Conservation (phyloP, 2,329 filamentous ascomycete genomes). For the Fusarium virguliforme region DNA sequence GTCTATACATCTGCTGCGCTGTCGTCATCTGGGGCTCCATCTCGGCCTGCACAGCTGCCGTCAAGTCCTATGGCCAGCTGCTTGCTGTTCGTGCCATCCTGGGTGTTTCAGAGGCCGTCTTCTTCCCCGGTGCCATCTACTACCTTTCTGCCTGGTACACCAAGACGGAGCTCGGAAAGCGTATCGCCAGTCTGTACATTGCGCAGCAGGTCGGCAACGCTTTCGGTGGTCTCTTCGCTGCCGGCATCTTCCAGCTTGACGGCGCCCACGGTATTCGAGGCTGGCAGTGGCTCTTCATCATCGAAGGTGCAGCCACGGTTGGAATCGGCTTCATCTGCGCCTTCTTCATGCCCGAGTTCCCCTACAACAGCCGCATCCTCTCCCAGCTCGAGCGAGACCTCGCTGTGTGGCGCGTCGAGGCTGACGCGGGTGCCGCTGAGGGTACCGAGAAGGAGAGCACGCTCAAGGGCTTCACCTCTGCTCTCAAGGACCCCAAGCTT, state of each 20-base stretch:
- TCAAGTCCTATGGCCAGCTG: slow-evolving; percentile 54
- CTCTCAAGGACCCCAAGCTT: slow-evolving; percentile 57
- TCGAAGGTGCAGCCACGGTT: slow-evolving; percentile 44
- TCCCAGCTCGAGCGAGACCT: slow-evolving; percentile 50
- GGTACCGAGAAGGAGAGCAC: slow-evolving; percentile 54
- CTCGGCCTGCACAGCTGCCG: slow-evolving; percentile 60
- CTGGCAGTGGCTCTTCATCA: slow-evolving; percentile 54
- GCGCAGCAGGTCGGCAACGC: slow-evolving; percentile 52
- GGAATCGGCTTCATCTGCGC: slow-evolving; percentile 49
- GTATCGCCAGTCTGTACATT: slow-evolving; percentile 52
- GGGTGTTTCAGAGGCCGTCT: slow-evolving; percentile 70
- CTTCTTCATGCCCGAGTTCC: slow-evolving; percentile 59
- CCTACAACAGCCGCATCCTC: slow-evolving; percentile 58
- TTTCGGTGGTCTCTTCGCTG: slow-evolving; percentile 57
- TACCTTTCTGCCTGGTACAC: slow-evolving; percentile 61
- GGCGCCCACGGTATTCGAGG: slow-evolving; percentile 45
- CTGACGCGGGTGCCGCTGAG: slow-evolving; percentile 59
- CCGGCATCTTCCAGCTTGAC: slow-evolving; percentile 53
- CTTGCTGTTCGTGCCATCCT: slow-evolving; percentile 60
- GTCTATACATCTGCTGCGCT: slow-evolving; percentile 43
- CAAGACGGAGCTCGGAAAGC: slow-evolving; percentile 55
- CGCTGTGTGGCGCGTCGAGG: slow-evolving; percentile 55
- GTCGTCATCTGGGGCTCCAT: slow-evolving; percentile 49
- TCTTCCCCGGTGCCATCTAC: slow-evolving; percentile 65
- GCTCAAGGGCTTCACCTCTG: slow-evolving; percentile 50